Conservation (phyloP, 2,329 filamentous ascomycete genomes). For the Thyridium curvatum region DNA sequence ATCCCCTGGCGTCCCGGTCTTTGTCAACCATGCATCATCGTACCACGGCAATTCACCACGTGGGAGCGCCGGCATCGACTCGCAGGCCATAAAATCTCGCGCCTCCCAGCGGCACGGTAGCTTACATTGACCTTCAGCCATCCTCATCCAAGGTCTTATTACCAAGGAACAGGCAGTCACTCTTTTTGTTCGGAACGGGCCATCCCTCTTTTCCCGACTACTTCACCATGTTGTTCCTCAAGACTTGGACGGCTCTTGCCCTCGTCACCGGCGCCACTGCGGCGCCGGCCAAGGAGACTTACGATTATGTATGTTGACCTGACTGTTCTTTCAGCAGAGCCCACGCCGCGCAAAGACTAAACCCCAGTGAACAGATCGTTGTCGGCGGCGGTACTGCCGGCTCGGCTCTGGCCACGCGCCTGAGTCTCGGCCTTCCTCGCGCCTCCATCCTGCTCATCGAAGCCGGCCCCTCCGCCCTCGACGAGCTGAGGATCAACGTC, state of each 20-base stretch:
- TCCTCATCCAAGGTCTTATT: not conserved
- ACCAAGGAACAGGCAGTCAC: not conserved
- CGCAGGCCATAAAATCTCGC: not conserved
- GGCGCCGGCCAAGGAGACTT: not conserved
- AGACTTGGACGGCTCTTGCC: not conserved
- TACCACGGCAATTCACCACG: no score
- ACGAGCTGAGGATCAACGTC: constrained; percentile 17
- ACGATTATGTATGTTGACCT: not conserved
- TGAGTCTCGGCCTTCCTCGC: constrained; percentile 13
- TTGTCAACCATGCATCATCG: no score
- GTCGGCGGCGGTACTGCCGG: constrained; percentile 18
- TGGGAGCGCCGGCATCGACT: not conserved
- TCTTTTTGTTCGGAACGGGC: not conserved
- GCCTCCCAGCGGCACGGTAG: not conserved
- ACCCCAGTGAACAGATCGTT: constrained; percentile 8
- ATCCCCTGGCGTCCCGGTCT: no score
- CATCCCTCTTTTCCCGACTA: not conserved
- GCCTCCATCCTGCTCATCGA: constrained; percentile 21
- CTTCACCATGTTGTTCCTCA: not conserved
- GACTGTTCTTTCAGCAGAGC: not conserved
- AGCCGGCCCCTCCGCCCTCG: constrained; percentile 17
- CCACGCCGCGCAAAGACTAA: not conserved
- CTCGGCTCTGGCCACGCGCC: constrained; percentile 14
- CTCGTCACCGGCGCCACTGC: not conserved
- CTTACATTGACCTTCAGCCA: not conserved